phyloP scores from a whole-genome alignment of 257 asterid species.

The Solanum habrochaites region DNA sequence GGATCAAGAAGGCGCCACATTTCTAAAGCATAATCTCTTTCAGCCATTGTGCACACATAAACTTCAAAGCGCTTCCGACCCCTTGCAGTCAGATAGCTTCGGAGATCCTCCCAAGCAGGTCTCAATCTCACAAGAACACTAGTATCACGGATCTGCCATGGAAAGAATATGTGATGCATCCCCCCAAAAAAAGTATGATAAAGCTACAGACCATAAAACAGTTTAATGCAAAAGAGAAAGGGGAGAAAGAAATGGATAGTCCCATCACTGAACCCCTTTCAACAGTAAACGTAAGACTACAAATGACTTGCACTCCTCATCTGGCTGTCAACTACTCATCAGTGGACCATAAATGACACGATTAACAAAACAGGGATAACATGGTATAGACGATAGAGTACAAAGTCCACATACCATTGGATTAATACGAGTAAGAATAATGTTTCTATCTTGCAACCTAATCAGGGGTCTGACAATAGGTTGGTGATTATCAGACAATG shows the following conservation, averaged over 20 bases:
- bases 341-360: background rate
- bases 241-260: background rate
- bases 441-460: constrained; percentile 76
- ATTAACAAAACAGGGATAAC: background rate
- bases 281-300: background rate
- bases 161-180: background rate
- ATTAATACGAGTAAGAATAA: constrained; percentile 87
- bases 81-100: constrained; percentile 88
- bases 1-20: constrained; percentile 99
- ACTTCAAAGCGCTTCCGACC: constrained; percentile 97
- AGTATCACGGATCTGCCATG: constrained; percentile 81
- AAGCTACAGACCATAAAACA: background rate
- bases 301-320: background rate
- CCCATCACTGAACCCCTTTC: background rate
- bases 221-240: background rate
- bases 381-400: background rate
- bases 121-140: constrained; percentile 97
- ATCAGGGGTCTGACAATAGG: constrained; percentile 86
- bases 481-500: constrained; percentile 72
- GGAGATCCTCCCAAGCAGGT: constrained; percentile 99
- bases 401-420: constrained; percentile 42
- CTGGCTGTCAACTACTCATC: background rate
- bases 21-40: constrained; percentile 93
- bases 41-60: constrained; percentile 99
- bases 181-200: background rate